Evolutionary conservation across 2,329 filamentous ascomycete genomes (phyloP), one percentile per base, ranked within the genome.

Genomic region (Monilinia fructicola): DNA sequence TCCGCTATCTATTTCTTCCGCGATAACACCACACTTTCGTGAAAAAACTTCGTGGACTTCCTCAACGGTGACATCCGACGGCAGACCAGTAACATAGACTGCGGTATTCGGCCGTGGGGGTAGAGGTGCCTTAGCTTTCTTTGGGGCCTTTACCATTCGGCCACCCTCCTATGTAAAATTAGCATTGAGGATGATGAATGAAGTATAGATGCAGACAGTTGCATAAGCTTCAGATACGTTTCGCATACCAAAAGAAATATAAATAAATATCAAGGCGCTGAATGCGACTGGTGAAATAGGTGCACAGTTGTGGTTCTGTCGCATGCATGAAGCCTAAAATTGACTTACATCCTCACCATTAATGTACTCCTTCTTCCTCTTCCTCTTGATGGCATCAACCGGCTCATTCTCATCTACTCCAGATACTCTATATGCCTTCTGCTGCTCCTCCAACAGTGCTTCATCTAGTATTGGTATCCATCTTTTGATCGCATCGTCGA

Each of bases 1-100:
- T 66, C 92, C 91, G 74, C 88, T 93, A 75, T 97, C 93, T 71
- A 97, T 93, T 78, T 96, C 91, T 78, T 98, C 93, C 59, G 94
- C 92, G 71, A 99, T 93, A 71, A 98, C 90, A 68, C 93, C 93
- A 74, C 87, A 96, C 77, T 92, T 94, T 69, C 85, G 81, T 59
- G 89, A 92, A 80, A 99, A 99, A 38, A 91, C 83, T 31, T 92
- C 86, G 71, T 90, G 85, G 21, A 99, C 87, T 79, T 99, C 95
- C 40, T 90, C 86, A 53, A 89, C 81, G 0, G 90, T 91, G 54
- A 87, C 90, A 77, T 98, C 92, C 50, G 83, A 78, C 0, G 95
- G 96, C 4, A 99, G 85, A 16, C 91, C 92, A 5, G 93, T 96
- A 58, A 97, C 90, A 80, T 94, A 99, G 70, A 99, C 86, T 53